A percentile compares a stretch with the other conserved stretches of the same genome.
Conservation (phyloP, 495 filamentous ascomycete species). For the Rusavskia elegans region DNA sequence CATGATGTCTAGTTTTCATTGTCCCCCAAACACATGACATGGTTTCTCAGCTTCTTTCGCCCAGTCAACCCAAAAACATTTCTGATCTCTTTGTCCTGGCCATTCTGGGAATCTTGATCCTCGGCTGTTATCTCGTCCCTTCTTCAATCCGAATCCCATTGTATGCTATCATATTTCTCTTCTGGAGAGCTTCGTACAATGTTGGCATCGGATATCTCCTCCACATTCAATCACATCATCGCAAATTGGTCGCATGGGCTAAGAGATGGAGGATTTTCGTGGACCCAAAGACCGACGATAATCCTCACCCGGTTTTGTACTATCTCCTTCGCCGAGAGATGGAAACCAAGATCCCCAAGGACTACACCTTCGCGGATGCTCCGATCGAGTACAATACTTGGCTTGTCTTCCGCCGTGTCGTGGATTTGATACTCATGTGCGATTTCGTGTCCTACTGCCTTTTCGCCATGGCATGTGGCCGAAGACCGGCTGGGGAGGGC, state of each 20-base stretch:
- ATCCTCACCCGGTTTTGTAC: constrained; percentile 69
- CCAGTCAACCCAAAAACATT: constrained; percentile 87
- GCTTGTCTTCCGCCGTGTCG: constrained; percentile 86
- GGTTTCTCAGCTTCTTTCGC: constrained; percentile 92
- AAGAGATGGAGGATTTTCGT: constrained; percentile 74
- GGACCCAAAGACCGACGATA: constrained; percentile 59
- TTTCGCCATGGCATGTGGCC: constrained; percentile 81
- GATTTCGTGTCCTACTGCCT: constrained; percentile 94
- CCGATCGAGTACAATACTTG: constrained; percentile 98
- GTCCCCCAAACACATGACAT: constrained; percentile 97
- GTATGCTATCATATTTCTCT: constrained; percentile 68
- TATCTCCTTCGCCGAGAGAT: constrained; percentile 70
- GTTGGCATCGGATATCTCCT: constrained; percentile 83
- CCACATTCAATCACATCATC: constrained; percentile 76
- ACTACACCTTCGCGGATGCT: constrained; percentile 85
- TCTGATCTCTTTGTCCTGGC: constrained; percentile 71
- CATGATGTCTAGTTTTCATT: constrained; percentile 55
- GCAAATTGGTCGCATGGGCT: constrained; percentile 75
- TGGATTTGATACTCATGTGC: constrained; percentile 94
- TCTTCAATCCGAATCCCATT: constrained; percentile 47
- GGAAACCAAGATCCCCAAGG: constrained; percentile 82
- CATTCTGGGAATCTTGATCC: constrained; percentile 59
- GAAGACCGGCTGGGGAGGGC: constrained; percentile 54
- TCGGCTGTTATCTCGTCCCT: constrained; percentile 57
- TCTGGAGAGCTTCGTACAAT: constrained; percentile 90